Evolutionary conservation across 805 yeast species (phyloP), one percentile per base, ranked within the genome.

Genomic region (Pichia pseudocactophila): DNA sequence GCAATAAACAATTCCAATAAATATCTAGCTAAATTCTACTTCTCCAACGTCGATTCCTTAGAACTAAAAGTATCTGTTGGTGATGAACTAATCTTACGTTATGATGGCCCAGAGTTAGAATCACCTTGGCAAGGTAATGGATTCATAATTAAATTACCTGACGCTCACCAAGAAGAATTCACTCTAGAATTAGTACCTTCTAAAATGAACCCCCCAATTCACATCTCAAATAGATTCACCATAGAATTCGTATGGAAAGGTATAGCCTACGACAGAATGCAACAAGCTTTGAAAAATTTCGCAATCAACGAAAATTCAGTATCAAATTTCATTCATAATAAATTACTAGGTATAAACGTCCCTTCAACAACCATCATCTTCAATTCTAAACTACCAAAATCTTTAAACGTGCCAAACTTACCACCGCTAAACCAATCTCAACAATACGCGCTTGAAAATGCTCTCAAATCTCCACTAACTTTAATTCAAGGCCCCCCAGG

Each of bases 401-500:
- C 65, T 37, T 71, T 82, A 36, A 74, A 86, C 1, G 75, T 80
- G 36, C 80, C 82, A 0, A 74, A 76, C n/a, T 68, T 82, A 46
- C 74, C 86, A 0, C 75, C 74, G 41, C 68, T 89, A 50, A 89
- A 89, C 58, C 69, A 66, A 7, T 85, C 96, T 2, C 97, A 89
- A 60, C 72, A 73, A 2, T 75, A 73, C 53, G 96, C 97, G 0
- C 87, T 89, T 20, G 68, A 71, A 40, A 62, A 71, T 10, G 95
- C 81, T 0, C 60, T 87, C 44, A 73, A 73, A 52, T 69, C 77
- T 50, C 95, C 95, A 2, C 66, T 88, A 35, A 75, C 92, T 6
- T 69, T 87, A 50, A 86, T 87, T 48, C 96, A 89, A 60, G 97
- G 97, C 15, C 97, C 97, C 9, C 97, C 97, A 3, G 95, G 95